Evolutionary conservation across 768 basidiomycete species (phyloP).

Genomic region (Leucocoprinus birnbaumii): DNA sequence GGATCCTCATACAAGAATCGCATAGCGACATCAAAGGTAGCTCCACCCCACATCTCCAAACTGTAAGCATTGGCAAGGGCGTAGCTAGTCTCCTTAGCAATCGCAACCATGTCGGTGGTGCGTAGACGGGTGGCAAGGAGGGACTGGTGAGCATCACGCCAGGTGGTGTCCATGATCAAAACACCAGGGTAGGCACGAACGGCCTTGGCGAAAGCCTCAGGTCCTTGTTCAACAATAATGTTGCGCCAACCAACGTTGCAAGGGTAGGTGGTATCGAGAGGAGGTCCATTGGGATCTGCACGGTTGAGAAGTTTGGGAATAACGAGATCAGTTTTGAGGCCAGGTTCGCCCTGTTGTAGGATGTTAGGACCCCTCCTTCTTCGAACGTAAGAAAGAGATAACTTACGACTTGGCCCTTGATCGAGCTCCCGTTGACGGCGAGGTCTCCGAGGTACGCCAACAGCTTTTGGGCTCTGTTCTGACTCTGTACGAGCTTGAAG

Average conservation of each 20-base stretch:
- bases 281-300: slow-evolving; percentile 69
- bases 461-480: slow-evolving; percentile 97
- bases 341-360: slow-evolving; percentile 76
- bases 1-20: slow-evolving; percentile 99
- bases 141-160: slow-evolving; percentile 99
- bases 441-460: slow-evolving; percentile 96
- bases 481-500: slow-evolving; percentile 96
- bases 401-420: slow-evolving; percentile 82
- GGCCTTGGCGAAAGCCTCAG: slow-evolving; percentile 97
- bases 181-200: slow-evolving; percentile 94
- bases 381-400: too few species aligned
- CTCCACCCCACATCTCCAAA: slow-evolving; percentile 98
- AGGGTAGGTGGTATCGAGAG: slow-evolving; percentile 77
- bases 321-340: slow-evolving; percentile 84
- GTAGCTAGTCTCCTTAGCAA: slow-evolving; percentile 95
- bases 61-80: slow-evolving; percentile 95
- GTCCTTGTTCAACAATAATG: slow-evolving; percentile 97
- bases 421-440: slow-evolving; percentile 96
- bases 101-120: slow-evolving; percentile 96
- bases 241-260: slow-evolving; percentile 95
- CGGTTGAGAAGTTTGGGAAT: slow-evolving; percentile 79
- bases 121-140: slow-evolving; percentile 94
- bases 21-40: slow-evolving; percentile 99
- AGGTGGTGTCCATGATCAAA: slow-evolving; percentile 98
- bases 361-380: background rate